Percentiles rank a stretch among this genome's conserved stretches.
These are phyloP conservation scores for Elsinoe perseae DNA, from an alignment of 2,329 filamentous ascomycete genomes.

Conservation along the genomic window DNA sequence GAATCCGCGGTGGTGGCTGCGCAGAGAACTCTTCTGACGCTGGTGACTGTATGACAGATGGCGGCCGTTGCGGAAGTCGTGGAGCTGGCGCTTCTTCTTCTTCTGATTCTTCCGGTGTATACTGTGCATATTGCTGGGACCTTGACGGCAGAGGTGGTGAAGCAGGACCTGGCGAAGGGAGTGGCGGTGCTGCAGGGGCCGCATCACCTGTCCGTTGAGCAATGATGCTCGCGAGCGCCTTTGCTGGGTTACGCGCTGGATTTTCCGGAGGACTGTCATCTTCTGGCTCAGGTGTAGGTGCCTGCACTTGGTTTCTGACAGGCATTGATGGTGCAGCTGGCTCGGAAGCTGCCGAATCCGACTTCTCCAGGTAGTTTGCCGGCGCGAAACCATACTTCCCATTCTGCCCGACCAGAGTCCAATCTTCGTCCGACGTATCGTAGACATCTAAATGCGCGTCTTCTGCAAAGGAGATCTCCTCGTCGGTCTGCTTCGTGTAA, in stretches of 20 bases:
- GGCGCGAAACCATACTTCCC: slow-evolving; percentile 90
- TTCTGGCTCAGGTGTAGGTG: slow-evolving; percentile 29
- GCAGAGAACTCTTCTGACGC: slow-evolving; percentile 31
- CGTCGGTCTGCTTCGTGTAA: slow-evolving; percentile 93
- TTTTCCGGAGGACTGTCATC: slow-evolving; percentile 33
- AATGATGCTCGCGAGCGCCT: slow-evolving; percentile 49
- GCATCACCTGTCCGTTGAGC: slow-evolving; percentile 39
- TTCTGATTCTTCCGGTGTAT: slow-evolving; percentile 61
- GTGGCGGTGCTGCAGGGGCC: slow-evolving; percentile 22
- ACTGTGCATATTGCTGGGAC: slow-evolving; percentile 38
- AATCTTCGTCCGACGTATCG: slow-evolving; percentile 87
- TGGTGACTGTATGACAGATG: slow-evolving; percentile 48
- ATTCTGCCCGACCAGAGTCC: slow-evolving; percentile 82
- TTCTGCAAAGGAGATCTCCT: slow-evolving; percentile 92
- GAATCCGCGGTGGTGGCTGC: slow-evolving; percentile 32
- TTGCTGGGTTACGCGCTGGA: slow-evolving; percentile 44
- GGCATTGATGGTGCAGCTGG: slow-evolving; percentile 33
- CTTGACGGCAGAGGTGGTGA: slow-evolving; percentile 49
- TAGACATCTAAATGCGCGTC: slow-evolving; percentile 76
- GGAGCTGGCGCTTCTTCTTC: slow-evolving; percentile 56
- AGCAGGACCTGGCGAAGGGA: slow-evolving; percentile 31
- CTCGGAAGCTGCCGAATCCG: slow-evolving; percentile 42
- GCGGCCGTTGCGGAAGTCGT: slow-evolving; percentile 55
- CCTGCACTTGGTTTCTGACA: slow-evolving; percentile 29
- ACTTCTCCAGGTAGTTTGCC: slow-evolving; percentile 86